Base-by-base conservation (phyloP, 139 green algal genomes). In the Chlamydomonas sp. region DNA sequence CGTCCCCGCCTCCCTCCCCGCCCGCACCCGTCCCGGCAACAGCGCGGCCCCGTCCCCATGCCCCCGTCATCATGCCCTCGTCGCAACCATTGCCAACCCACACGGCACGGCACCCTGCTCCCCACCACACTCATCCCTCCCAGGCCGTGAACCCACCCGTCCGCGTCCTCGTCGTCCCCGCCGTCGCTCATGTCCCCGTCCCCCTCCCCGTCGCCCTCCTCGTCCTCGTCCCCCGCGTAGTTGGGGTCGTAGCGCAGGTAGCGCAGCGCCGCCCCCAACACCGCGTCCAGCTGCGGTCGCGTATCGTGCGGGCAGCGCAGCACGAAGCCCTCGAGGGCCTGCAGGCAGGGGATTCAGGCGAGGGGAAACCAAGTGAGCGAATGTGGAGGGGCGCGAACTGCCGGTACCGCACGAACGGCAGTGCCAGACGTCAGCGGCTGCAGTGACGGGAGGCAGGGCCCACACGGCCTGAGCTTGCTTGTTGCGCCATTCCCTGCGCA, bases 161-260 rank as follows among this genome's bases (percentile, higher is more conserved):
- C 80, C 57, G 64, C 82, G 60, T 86, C 82, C 66, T 89, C 78
- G 61, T 89, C 85, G 0, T 77, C 68, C 49, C 81, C 64, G 63
- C 64, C 64, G 64, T n/a, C 82, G 1, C 61, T 63, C 82, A 86
- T 86, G 82, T 76, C 79, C 20, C 85, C 69, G 31, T 79, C 58
- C 5, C 91, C 89, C 1, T 74, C 89, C 49, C 94, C 94, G 63
- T 90, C 94, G 15, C 89, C 92, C 58, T 97, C 96, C 10, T 96
- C 93, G 15, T 97, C 96, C 76, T 93, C 94, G 73, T 96, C 96
- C 10, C 94, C 96, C 4, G 91, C 94, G 68, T 96, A 99, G 93
- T 99, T 99, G 80, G 97, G 97, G 90, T 99, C 97, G 90, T 97
- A 98, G 18, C 84, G 93, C 72, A 98, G 59, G 80, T 91, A 96